Base-by-base conservation (phyloP, 306 rosid species). In the Lathyrus sativus region DNA sequence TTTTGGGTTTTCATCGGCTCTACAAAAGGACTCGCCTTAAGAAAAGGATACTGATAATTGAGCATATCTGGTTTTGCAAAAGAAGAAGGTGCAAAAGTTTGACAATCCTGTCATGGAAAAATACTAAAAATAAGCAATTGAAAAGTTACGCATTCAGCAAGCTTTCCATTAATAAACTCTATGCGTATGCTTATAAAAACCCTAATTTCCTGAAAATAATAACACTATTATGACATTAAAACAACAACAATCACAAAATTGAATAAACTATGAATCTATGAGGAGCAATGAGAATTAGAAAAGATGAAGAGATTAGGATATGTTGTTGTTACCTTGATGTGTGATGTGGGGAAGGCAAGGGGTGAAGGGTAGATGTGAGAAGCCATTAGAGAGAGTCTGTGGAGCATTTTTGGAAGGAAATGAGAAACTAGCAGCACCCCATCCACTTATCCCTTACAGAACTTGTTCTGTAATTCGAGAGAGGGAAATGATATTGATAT, bases 381-480 rank as follows among this genome's bases (percentile, higher is more conserved):
- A 73, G 98, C 93, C 92, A 88, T 86, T 48, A 85, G 58, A 74
- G 86, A 81, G 22, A 86, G 76, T 48, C 78, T 79, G 56, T 72
- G 78, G 31, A 75, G 75, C 93, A 87, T 76, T 22, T 62, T 54
- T 22, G 0, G 13, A 54, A 43, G 38, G 71, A 73, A 73, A 68
- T 76, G 67, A 44, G 63, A 79, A 77, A 76, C 42, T 76, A 49
- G 9, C 3, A 81, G 60, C 62, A 50, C 65, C 35, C 76, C 85
- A 61, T 74, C 57, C 61, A 55, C 84, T 85, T 68, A 78, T 77
- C 84, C 71, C 76, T 81, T 54, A 37, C 24, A 2, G 7, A 5
- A 42, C 49, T 24, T 13, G 38, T 76, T 80, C 81, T 61, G 71
- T 78, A 51, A 78, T 59, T 65, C 43, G 14, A 39, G 57, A 51